Evolutionary conservation across 2,329 filamentous ascomycete species (phyloP), one percentile per base, ranked within the genome.

Genomic region (Diaporthe sp.): DNA sequence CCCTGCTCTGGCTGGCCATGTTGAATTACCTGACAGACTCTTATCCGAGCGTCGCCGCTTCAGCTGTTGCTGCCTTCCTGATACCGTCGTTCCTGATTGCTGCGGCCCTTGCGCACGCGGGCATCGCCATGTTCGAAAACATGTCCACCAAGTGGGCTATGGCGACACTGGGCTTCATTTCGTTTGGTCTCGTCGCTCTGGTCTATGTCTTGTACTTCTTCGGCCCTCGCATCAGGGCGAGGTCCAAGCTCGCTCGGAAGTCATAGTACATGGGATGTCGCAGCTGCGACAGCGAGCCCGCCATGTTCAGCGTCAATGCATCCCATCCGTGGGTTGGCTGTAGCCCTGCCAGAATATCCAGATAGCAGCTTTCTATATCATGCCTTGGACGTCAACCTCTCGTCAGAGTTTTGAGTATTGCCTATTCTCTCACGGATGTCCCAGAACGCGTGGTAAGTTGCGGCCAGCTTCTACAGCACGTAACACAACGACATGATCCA

Each of bases 141-240:
- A 78, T 86, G 78, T 79, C 79, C 15, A 81, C 82, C 3, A 85
- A 78, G 52, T 85, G 84, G 84, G 84, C 84, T 4, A 82, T 86
- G 79, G 83, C 83, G 10, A 83, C 80, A 0, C 78, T 86, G 66
- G 84, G 82, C 0, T 85, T 86, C 74, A 80, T 85, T 72, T 83
- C 81, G 9, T 81, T 85, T 25, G 80, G 82, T 2, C 76, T 85
- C 5, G 84, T 85, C 12, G 82, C 79, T 3, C 74, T 85, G 71
- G 82, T 86, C 17, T 85, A 85, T 72, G 79, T 85, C 15, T 76
- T 86, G 25, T 86, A 83, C 76, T 85, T 85, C 78, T 84, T 83
- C 69, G 83, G 84, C 1, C 78, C 80, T 9, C 78, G 74, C 61
- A 79, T 85, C 71, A 78, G 84, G 68, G 76, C 66, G 47, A 78